phyloP scores from a whole-genome alignment of 2,329 filamentous ascomycete species.

The Verticillium isaacii region DNA sequence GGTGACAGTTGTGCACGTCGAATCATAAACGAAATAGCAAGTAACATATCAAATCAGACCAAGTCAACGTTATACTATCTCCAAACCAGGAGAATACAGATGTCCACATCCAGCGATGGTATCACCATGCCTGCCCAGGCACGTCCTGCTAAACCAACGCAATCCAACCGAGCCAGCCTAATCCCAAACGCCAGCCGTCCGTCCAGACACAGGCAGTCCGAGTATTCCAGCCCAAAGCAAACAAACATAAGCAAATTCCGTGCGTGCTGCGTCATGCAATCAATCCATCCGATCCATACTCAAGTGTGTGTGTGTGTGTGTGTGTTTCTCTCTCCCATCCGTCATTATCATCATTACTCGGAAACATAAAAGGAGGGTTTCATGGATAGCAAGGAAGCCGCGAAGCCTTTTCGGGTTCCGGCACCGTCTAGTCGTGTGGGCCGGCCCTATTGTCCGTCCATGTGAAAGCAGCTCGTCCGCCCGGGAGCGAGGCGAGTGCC shows the following conservation, averaged over 20 bases:
- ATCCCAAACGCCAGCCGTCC: background rate
- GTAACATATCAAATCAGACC: background rate
- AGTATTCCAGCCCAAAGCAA: background rate
- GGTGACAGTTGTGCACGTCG: background rate
- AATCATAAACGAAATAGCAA: background rate
- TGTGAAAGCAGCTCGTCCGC: background rate
- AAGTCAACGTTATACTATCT: background rate
- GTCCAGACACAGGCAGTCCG: background rate
- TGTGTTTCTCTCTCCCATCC: background rate
- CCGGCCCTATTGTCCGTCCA: background rate
- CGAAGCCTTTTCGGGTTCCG: background rate
- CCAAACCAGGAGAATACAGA: background rate
- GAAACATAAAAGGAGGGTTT: background rate
- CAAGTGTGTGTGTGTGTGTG: background rate
- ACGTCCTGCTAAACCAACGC: constrained; percentile 4
- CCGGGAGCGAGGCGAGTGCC: background rate
- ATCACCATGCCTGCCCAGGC: background rate
- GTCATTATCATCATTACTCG: constrained; percentile 2
- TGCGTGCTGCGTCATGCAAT: background rate
- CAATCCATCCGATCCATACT: background rate
- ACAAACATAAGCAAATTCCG: background rate
- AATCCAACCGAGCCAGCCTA: background rate
- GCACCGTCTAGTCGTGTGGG: constrained; percentile 1
- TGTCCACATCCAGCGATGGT: background rate
- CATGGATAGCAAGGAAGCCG: constrained; percentile 2